Percentiles rank a stretch among this genome's conserved stretches.
Conservation (phyloP, 345 rosid species). For the Alliaria petiolata region DNA sequence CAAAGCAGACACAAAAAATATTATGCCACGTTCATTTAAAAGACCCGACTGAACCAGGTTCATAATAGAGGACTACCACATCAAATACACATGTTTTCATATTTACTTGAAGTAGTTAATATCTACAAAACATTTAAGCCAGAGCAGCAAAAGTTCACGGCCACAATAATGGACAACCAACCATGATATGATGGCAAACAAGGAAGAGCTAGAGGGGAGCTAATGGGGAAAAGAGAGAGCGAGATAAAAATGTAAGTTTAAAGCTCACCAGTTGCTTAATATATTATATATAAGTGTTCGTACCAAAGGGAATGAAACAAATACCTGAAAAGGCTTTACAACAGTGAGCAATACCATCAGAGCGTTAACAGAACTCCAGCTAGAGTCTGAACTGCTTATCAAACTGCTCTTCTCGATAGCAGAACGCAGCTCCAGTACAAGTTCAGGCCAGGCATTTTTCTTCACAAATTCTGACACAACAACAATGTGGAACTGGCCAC, state of each 20-base stretch:
- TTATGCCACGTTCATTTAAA: background rate
- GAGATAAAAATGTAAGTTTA: background rate
- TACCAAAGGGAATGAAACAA: background rate
- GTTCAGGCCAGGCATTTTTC: conserved; percentile 77
- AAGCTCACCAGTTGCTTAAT: background rate
- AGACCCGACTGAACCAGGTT: conserved; percentile 1
- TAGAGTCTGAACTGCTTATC: conserved; percentile 33
- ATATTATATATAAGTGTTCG: background rate
- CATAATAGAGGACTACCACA: background rate
- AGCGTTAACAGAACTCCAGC: conserved; percentile 57
- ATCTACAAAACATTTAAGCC: background rate
- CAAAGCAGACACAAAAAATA: conserved; percentile 19
- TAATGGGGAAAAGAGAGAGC: background rate
- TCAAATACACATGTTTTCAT: conserved; percentile 6
- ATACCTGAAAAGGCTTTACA: conserved; percentile 83
- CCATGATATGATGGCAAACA: background rate
- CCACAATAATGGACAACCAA: background rate
- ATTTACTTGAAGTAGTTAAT: background rate
- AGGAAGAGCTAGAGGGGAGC: background rate
- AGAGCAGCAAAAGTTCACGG: background rate
- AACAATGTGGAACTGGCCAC: conserved; percentile 57
- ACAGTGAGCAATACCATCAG: conserved; percentile 61
- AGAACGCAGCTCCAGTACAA: conserved; percentile 54
- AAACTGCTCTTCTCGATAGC: conserved; percentile 63
- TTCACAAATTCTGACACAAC: conserved; percentile 60